Percentiles rank a stretch among this genome's conserved stretches.
Conservation (phyloP, 495 filamentous ascomycete species). For the Rhypophila decipiens region DNA sequence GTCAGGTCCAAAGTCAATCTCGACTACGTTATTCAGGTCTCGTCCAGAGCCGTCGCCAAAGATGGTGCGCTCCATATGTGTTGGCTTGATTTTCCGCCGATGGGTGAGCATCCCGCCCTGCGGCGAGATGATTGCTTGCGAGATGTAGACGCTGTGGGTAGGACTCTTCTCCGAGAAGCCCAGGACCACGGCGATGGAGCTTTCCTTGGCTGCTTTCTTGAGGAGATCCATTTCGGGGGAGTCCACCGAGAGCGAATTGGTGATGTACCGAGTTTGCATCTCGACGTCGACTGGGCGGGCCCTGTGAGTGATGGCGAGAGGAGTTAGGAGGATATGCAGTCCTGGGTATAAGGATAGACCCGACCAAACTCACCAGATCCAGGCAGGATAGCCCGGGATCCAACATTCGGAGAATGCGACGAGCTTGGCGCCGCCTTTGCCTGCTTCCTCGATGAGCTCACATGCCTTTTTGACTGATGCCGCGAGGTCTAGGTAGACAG, state of each 20-base stretch:
- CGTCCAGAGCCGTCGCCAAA: constrained; percentile 48
- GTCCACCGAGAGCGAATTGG: constrained; percentile 38
- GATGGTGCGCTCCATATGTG: constrained; percentile 57
- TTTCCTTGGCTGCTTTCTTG: constrained; percentile 28
- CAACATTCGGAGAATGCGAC: constrained; percentile 52
- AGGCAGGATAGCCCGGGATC: constrained; percentile 51
- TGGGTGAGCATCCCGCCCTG: constrained; percentile 39
- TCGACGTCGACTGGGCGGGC: constrained; percentile 10
- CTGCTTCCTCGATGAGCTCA: constrained; percentile 47
- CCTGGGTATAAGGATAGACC: no score
- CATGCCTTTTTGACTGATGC: constrained; percentile 45
- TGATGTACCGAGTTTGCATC: constrained; percentile 8
- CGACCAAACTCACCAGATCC: constrained; percentile 50
- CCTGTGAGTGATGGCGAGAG: neutral
- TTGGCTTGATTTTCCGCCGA: constrained; percentile 54
- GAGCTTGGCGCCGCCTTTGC: constrained; percentile 41
- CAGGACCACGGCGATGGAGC: constrained; percentile 43
- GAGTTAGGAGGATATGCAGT: neutral
- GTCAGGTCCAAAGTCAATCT: constrained; percentile 30
- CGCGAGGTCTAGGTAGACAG: constrained; percentile 48
- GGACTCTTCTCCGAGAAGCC: constrained; percentile 48
- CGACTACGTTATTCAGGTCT: constrained; percentile 37
- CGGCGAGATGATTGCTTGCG: constrained; percentile 45
- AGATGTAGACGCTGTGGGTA: constrained; percentile 47
- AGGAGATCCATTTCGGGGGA: constrained; percentile 45